Conservation (phyloP, 345 rosid genomes). For the Rhizophora mangle region DNA sequence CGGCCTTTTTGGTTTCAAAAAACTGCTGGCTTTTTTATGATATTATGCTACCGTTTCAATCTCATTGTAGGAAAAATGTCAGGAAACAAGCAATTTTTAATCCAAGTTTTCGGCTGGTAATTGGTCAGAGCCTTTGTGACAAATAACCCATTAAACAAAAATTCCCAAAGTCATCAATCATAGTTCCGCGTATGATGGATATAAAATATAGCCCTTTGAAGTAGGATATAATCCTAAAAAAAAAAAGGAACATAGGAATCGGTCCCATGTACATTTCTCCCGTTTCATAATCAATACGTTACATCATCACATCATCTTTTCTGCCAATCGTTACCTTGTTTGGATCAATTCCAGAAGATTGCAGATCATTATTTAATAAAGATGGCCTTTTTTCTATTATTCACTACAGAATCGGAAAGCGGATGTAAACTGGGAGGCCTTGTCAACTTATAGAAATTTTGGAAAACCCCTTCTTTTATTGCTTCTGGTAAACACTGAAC, state of each 20-base stretch:
- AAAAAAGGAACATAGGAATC: neutral
- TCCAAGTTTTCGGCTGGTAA: too few relatives aligned
- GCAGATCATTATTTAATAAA: neutral
- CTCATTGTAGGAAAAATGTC: neutral
- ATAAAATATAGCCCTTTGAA: constrained; percentile 14
- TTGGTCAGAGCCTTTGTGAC: neutral
- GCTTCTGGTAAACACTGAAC: too few relatives aligned
- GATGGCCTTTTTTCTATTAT: neutral
- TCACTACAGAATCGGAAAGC: neutral
- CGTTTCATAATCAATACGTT: constrained; percentile 12
- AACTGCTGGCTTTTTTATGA: neutral
- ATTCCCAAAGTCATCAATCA: neutral
- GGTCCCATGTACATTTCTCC: too few relatives aligned
- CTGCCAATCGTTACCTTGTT: neutral
- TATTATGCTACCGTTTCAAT: neutral
- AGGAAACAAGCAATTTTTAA: too few relatives aligned
- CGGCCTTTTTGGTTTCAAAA: neutral
- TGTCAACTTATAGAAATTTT: too few relatives aligned
- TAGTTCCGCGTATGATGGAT: neutral
- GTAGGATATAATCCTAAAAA: neutral
- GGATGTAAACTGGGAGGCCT: too few relatives aligned
- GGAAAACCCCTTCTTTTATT: too few relatives aligned
- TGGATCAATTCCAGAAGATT: neutral
- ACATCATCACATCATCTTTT: neutral
- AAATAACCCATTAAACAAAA: neutral